Conservation (phyloP, 768 basidiomycete species). For the Lentinula sp. region DNA sequence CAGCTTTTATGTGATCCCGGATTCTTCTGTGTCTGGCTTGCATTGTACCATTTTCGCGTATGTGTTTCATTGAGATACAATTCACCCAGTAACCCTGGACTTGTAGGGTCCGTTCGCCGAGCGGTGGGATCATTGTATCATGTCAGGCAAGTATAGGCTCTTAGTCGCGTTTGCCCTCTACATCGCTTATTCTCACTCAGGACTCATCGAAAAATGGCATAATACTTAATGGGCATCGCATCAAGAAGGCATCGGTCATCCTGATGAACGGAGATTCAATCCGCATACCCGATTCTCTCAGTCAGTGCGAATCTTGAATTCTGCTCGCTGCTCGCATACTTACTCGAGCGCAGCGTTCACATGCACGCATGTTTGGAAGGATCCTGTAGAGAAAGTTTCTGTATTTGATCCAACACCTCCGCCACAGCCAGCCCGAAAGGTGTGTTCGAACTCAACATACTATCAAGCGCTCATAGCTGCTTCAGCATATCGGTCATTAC, state of each 20-base stretch:
- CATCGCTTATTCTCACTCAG: slow-evolving; percentile 26
- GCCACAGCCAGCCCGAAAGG: slow-evolving; percentile 45
- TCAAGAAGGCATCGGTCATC: slow-evolving; percentile 62
- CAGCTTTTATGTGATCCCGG: slow-evolving; percentile 60
- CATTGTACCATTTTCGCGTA: slow-evolving; percentile 82
- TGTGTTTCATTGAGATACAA: slow-evolving; percentile 14
- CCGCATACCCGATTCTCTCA: slow-evolving; percentile 59
- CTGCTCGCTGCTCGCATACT: not conserved
- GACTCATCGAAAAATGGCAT: slow-evolving; percentile 77
- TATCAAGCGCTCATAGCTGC: not conserved
- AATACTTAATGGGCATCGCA: slow-evolving; percentile 60
- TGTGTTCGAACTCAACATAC: slow-evolving; percentile 15
- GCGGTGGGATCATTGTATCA: slow-evolving; percentile 70
- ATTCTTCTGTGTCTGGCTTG: slow-evolving; percentile 58
- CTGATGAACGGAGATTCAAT: slow-evolving; percentile 74
- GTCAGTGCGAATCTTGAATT: slow-evolving; percentile 23
- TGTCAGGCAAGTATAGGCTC: slow-evolving; percentile 50
- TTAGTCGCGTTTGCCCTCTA: not conserved
- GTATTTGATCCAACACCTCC: slow-evolving; percentile 64
- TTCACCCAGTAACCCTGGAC: not conserved
- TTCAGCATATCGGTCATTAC: slow-evolving; percentile 59
- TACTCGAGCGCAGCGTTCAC: slow-evolving; percentile 46
- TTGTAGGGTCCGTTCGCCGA: slow-evolving; percentile 59
- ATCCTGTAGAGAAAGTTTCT: slow-evolving; percentile 43
- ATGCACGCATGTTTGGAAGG: slow-evolving; percentile 54